Evolutionary conservation across 2,329 filamentous ascomycete species (phyloP).

Genomic region (Colletotrichum brevisporum): DNA sequence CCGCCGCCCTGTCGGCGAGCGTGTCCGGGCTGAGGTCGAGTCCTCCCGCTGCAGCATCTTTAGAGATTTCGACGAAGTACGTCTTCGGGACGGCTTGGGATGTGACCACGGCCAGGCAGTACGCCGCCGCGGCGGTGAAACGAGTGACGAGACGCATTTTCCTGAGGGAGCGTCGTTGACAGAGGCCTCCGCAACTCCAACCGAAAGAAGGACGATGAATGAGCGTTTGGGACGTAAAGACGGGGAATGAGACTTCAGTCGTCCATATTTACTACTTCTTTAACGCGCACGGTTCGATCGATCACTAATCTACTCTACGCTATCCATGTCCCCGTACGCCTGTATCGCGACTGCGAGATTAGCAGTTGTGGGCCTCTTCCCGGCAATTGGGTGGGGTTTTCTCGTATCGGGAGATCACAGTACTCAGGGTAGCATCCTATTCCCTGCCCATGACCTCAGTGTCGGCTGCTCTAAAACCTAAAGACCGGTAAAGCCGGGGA

Average conservation of each 20-base stretch:
- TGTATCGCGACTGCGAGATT: background rate
- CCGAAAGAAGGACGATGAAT: background rate
- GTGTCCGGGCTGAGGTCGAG: background rate
- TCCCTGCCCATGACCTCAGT: slow-evolving; percentile 9
- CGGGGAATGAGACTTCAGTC: too few species aligned
- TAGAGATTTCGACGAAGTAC: slow-evolving; percentile 19
- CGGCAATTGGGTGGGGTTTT: background rate
- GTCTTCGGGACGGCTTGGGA: slow-evolving; percentile 21
- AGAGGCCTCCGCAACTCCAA: background rate
- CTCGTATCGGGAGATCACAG: slow-evolving; percentile 15
- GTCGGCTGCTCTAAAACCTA: background rate
- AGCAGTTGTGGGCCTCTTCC: background rate
- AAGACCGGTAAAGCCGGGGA: background rate
- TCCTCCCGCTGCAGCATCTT: background rate
- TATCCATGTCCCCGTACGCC: background rate
- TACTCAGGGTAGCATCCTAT: background rate
- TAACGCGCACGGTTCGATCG: background rate
- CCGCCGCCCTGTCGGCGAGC: background rate
- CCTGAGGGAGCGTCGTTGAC: too few species aligned
- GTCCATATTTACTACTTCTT: background rate
- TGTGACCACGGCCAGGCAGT: background rate
- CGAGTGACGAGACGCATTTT: slow-evolving; percentile 13
- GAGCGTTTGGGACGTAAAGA: too few species aligned
- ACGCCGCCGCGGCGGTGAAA: slow-evolving; percentile 17
- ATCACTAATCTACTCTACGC: background rate